A percentile compares a stretch with the other conserved stretches of the same genome.
phyloP scores from a whole-genome alignment of 306 rosid genomes.

The Abrus pulchellus region DNA sequence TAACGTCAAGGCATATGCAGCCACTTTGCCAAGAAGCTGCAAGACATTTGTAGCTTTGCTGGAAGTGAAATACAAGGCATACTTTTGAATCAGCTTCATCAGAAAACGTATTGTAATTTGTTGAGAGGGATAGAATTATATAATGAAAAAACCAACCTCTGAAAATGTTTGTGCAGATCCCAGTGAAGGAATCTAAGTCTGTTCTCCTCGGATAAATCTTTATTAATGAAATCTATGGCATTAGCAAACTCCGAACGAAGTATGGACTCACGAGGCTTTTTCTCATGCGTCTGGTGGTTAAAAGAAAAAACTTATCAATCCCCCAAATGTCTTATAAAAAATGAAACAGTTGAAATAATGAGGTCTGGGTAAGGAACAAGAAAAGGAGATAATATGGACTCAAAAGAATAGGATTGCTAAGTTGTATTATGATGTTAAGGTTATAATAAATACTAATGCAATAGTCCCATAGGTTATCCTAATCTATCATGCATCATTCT shows the following conservation, averaged over 20 bases:
- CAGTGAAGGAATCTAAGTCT: conserved; percentile 93
- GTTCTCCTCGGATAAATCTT: conserved; percentile 65
- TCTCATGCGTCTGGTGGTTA: conserved; percentile 74
- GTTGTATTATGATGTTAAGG: conserved; percentile 4
- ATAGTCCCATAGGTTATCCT: background rate
- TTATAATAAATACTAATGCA: conserved; percentile 7
- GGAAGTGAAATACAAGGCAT: conserved; percentile 51
- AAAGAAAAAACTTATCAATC: conserved; percentile 33
- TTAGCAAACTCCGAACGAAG: conserved; percentile 90
- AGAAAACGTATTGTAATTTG: conserved; percentile 14
- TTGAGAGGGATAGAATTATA: conserved; percentile 17
- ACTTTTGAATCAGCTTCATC: conserved; percentile 58
- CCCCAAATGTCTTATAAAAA: conserved; percentile 7
- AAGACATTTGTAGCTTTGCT: conserved; percentile 89
- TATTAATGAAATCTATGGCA: conserved; percentile 84
- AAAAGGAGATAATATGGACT: conserved; percentile 2
- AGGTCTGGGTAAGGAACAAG: conserved; percentile 7
- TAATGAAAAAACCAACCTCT: conserved; percentile 48
- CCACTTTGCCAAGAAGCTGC: conserved; percentile 77
- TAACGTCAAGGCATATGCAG: conserved; percentile 74
- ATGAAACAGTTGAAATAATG: conserved; percentile 4
- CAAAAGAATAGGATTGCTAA: background rate
- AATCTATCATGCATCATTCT: conserved; percentile 7
- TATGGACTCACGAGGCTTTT: conserved; percentile 92
- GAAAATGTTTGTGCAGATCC: conserved; percentile 88